Percentiles rank a stretch among this genome's conserved stretches.
Conservation (phyloP, 768 basidiomycete species). For the Phylloporus sp. region DNA sequence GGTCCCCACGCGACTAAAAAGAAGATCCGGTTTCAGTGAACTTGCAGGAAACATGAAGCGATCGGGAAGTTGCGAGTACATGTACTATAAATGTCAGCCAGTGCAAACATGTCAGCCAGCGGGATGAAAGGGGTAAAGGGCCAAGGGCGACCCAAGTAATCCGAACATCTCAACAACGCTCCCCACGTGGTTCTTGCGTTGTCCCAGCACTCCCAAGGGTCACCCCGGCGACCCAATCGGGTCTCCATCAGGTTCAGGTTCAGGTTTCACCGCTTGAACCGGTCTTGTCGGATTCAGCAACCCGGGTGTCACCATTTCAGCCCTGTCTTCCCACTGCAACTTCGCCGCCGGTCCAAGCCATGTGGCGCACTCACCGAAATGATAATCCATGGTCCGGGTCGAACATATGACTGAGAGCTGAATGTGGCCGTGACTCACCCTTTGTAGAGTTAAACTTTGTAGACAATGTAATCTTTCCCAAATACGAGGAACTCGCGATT, state of each 20-base stretch:
- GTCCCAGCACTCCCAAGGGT: conserved; percentile 21
- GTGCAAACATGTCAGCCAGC: conserved; percentile 8
- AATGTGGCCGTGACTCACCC: conserved; percentile 18
- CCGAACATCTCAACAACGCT: conserved; percentile 12
- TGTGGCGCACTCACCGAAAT: conserved; percentile 4
- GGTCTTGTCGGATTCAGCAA: conserved; percentile 7
- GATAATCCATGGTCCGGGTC: conserved; percentile 1
- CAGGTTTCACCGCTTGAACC: conserved; percentile 12
- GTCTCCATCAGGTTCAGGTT: conserved; percentile 10
- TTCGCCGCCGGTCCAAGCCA: neutral
- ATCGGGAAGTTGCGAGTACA: conserved; percentile 22
- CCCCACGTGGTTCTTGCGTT: conserved; percentile 22
- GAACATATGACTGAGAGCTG: conserved; percentile 1
- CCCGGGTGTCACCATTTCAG: conserved; percentile 7
- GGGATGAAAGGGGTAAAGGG: conserved; percentile 15
- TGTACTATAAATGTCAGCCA: conserved; percentile 11
- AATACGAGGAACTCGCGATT: conserved; percentile 1
- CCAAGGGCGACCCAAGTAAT: conserved; percentile 10
- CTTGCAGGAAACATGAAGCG: conserved; percentile 9
- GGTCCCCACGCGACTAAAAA: conserved; percentile 15
- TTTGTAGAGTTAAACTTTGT: conserved; percentile 9
- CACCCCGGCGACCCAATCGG: conserved; percentile 1
- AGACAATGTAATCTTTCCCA: neutral
- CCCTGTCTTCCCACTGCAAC: conserved; percentile 3
- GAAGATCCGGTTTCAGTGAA: conserved; percentile 7